phyloP scores from a whole-genome alignment of 2,329 filamentous ascomycete genomes.

The Chrysoporthe puriensis region DNA sequence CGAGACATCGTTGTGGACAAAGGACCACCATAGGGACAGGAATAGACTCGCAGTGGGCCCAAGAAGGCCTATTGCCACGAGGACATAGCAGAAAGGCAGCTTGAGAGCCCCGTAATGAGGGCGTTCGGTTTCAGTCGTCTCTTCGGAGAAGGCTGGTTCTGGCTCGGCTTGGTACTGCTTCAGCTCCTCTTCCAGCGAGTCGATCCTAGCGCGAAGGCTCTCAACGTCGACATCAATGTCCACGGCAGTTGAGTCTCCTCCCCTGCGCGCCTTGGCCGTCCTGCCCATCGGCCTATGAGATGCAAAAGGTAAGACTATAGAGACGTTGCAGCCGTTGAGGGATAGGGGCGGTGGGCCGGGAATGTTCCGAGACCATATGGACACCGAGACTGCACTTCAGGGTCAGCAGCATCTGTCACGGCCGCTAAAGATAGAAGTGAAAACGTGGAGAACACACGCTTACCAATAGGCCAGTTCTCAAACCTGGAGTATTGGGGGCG shows the following conservation, averaged over 20 bases:
- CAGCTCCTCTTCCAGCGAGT: background rate
- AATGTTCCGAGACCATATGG: background rate
- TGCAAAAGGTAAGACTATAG: background rate
- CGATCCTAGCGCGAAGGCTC: background rate
- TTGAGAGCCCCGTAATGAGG: background rate
- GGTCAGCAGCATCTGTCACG: background rate
- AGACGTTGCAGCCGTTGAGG: too few species aligned
- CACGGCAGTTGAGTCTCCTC: background rate
- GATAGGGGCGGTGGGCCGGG: too few species aligned
- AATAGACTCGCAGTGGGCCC: background rate
- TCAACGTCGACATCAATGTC: conserved; percentile 4
- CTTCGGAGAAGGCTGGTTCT: background rate
- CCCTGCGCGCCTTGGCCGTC: background rate
- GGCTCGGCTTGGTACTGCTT: background rate
- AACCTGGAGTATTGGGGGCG: background rate
- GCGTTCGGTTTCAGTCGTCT: background rate
- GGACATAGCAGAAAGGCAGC: conserved; percentile 5
- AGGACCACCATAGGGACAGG: conserved; percentile 9
- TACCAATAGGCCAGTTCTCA: conserved; percentile 15
- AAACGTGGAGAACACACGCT: conserved; percentile 1
- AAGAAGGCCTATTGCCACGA: conserved; percentile 3
- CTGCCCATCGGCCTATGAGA: background rate
- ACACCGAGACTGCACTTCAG: background rate
- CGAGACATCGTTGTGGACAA: conserved; percentile 10
- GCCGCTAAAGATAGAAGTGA: conserved; percentile 4